These are phyloP conservation scores for Malania oleifera DNA, from an alignment of 164 flowering plant genomes.

Conservation along the genomic window DNA sequence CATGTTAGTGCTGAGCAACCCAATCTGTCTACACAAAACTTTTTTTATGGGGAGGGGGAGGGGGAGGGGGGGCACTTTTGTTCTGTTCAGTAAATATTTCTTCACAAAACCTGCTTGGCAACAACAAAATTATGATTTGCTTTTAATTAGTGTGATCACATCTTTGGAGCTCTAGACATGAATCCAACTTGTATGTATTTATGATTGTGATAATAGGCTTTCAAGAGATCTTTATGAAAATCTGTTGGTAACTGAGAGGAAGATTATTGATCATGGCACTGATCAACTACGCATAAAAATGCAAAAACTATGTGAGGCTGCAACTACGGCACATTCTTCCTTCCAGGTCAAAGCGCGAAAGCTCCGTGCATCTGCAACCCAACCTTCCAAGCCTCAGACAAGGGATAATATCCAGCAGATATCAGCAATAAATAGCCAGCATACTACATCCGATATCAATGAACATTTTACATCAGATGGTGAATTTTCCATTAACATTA, in stretches of 20 bases:
- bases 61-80: too few relatives aligned
- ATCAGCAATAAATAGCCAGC: slow-evolving; percentile 11
- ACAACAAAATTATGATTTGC: too few relatives aligned
- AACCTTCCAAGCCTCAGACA: slow-evolving; percentile 16
- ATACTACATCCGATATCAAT: slow-evolving; percentile 5
- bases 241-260: slow-evolving; percentile 40
- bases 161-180: too few relatives aligned
- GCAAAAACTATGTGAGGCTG: slow-evolving; percentile 52
- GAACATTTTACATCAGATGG: slow-evolving; percentile 9
- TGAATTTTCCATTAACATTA: slow-evolving; percentile 5
- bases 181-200: neutral
- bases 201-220: slow-evolving; percentile 33
- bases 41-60: too few relatives aligned
- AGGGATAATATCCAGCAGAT: slow-evolving; percentile 11
- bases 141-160: too few relatives aligned
- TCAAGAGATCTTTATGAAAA: slow-evolving; percentile 52
- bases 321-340: slow-evolving; percentile 59
- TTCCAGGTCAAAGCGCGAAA: slow-evolving; percentile 53
- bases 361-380: slow-evolving; percentile 34
- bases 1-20: too few relatives aligned
- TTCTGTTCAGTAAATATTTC: too few relatives aligned
- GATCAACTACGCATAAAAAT: slow-evolving; percentile 36
- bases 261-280: slow-evolving; percentile 42
- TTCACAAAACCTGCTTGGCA: too few relatives aligned
- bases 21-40: too few relatives aligned